phyloP scores from a whole-genome alignment of 306 rosid species.

The Gleditsia sinensis region DNA sequence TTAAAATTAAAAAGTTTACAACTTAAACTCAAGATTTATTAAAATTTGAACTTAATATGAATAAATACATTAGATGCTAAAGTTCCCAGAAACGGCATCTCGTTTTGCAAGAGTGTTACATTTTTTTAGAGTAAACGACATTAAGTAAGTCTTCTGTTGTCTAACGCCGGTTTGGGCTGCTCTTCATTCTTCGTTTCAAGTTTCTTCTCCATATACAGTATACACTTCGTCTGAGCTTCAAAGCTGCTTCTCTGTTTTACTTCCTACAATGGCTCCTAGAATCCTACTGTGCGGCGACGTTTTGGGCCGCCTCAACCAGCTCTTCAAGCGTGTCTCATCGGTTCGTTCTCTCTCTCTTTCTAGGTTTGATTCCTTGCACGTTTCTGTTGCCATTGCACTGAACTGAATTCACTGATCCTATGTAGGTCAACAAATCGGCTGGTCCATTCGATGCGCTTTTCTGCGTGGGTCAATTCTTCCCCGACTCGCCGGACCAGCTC shows the following conservation, averaged over 20 bases:
- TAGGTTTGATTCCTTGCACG: conserved; percentile 24
- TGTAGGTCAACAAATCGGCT: conserved; percentile 90
- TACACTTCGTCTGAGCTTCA: not conserved
- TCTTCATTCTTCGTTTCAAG: not conserved
- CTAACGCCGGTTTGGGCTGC: not conserved
- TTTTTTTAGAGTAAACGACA: not conserved
- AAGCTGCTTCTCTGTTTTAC: not conserved
- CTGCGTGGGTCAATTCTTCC: conserved; percentile 96
- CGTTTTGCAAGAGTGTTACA: not conserved
- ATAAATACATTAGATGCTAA: too few relatives aligned
- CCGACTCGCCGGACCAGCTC: conserved; percentile 69
- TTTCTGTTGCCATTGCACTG: not conserved
- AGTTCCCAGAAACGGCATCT: not conserved
- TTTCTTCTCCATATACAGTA: not conserved
- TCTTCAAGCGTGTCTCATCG: conserved; percentile 86
- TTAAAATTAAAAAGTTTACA: too few relatives aligned
- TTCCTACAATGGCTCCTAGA: conserved; percentile 68
- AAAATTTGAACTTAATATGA: too few relatives aligned
- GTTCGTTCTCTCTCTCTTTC: conserved; percentile 41
- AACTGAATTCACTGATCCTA: conserved; percentile 23
- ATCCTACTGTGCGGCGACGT: conserved; percentile 92
- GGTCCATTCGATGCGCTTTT: conserved; percentile 92
- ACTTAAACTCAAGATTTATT: too few relatives aligned
- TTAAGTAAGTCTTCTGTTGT: not conserved
- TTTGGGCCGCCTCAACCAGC: conserved; percentile 76